A percentile compares a stretch with the other conserved stretches of the same genome.
Evolutionary conservation across 495 filamentous ascomycete genomes (phyloP).

Genomic region (Haplographium delicatum): DNA sequence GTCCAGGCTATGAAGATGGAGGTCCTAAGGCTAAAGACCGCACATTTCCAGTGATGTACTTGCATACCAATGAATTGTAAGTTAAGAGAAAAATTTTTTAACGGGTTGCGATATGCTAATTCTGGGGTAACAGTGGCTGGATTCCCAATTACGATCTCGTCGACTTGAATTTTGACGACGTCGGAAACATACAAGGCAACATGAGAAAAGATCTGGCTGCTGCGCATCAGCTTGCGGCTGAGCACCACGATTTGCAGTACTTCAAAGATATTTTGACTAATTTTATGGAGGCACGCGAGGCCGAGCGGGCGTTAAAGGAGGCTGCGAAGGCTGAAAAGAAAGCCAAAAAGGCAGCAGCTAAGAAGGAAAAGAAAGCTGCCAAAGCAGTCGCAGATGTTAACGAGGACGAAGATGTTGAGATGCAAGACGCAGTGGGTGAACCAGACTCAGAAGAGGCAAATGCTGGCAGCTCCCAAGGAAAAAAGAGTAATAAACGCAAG

Average conservation of each 20-base stretch:
- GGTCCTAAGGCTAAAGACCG: slow-evolving; percentile 77
- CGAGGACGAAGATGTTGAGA: slow-evolving; percentile 65
- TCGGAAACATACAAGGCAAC: slow-evolving; percentile 58
- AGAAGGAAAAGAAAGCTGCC: slow-evolving; percentile 28
- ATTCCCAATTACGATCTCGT: slow-evolving; percentile 73
- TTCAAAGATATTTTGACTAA: slow-evolving; percentile 73
- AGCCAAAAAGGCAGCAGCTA: slow-evolving; percentile 39
- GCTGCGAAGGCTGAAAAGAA: slow-evolving; percentile 59
- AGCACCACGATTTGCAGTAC: slow-evolving; percentile 63
- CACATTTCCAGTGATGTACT: slow-evolving; percentile 89
- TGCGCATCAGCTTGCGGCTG: slow-evolving; percentile 68
- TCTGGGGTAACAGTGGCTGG: slow-evolving; percentile 64
- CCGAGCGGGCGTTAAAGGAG: slow-evolving; percentile 51
- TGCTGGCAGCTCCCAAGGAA: slow-evolving; percentile 41
- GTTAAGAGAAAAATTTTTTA: slow-evolving; percentile 30
- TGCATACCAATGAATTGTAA: slow-evolving; percentile 93
- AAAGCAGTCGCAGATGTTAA: slow-evolving; percentile 35
- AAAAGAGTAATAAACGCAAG: slow-evolving; percentile 73
- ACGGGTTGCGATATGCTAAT: neutral
- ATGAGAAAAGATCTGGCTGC: slow-evolving; percentile 69
- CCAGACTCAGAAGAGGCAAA: slow-evolving; percentile 33
- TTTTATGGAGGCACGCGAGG: slow-evolving; percentile 57
- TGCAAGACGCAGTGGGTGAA: slow-evolving; percentile 56
- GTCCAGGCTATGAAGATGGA: slow-evolving; percentile 75
- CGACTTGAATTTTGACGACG: slow-evolving; percentile 63